Conservation (phyloP, 371 early-diverging fungal genomes). For the Mortierella sp. region DNA sequence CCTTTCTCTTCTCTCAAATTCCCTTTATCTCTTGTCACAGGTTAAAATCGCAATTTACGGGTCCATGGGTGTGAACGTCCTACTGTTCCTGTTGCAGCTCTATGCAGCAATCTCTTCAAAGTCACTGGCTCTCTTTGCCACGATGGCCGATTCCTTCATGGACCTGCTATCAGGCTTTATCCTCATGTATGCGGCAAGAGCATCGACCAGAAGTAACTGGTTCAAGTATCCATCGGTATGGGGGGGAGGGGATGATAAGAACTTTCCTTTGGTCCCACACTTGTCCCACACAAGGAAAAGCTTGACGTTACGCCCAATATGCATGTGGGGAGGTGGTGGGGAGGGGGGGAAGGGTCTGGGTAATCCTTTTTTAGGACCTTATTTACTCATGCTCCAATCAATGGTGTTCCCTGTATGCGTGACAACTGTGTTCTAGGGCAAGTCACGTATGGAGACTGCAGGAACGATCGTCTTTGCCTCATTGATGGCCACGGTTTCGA, state of each 20-base stretch:
- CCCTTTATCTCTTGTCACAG: constrained; percentile 39
- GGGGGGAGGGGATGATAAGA: too few relatives aligned
- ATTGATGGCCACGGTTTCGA: constrained; percentile 90
- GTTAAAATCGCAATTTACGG: constrained; percentile 89
- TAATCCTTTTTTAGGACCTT: too few relatives aligned
- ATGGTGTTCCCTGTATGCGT: too few relatives aligned
- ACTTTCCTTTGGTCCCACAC: too few relatives aligned
- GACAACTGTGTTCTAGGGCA: constrained; percentile 66
- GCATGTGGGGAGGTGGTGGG: not conserved
- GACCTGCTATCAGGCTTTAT: constrained; percentile 82
- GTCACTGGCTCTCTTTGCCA: constrained; percentile 90
- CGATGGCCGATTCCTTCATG: constrained; percentile 95
- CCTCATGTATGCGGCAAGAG: constrained; percentile 71
- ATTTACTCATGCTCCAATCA: too few relatives aligned
- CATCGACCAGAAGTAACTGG: constrained; percentile 70
- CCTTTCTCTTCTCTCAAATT: constrained; percentile 1
- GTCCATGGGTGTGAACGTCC: constrained; percentile 82
- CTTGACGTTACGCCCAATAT: too few relatives aligned
- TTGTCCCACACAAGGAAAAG: not conserved
- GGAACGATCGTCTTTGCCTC: constrained; percentile 94
- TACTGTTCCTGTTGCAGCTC: constrained; percentile 83
- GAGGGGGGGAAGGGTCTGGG: not conserved
- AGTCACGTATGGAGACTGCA: constrained; percentile 88
- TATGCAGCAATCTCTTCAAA: constrained; percentile 86
- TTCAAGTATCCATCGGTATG: constrained; percentile 82